phyloP scores from a whole-genome alignment of 1,139 yeast species.

The Pichia terricola region DNA sequence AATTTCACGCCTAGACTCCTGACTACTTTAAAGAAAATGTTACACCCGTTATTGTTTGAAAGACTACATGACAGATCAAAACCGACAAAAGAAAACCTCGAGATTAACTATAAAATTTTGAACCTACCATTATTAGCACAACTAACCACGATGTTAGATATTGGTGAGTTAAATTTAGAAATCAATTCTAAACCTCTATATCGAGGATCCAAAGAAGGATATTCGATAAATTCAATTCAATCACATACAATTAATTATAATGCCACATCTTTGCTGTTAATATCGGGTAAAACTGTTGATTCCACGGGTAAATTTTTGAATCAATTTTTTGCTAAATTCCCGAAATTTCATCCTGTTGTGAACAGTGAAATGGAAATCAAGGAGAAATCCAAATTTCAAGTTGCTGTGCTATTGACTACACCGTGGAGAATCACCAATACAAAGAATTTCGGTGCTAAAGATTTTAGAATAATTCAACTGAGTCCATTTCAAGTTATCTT shows the following conservation, averaged over 20 bases:
- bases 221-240: conserved; percentile 80
- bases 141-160: conserved; percentile 4
- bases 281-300: conserved; percentile 53
- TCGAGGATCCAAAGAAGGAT: conserved; percentile 69
- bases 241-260: conserved; percentile 82
- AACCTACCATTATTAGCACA: conserved; percentile 6
- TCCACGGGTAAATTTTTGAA: conserved; percentile 42
- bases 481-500: conserved; percentile 57
- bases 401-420: conserved; percentile 17
- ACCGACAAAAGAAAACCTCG: neutral
- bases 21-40: conserved; percentile 27
- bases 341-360: conserved; percentile 28
- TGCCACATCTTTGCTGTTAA: conserved; percentile 68
- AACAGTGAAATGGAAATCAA: neutral
- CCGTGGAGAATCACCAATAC: conserved; percentile 79
- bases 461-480: conserved; percentile 49
- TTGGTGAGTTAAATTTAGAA: conserved; percentile 1
- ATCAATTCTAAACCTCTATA: conserved; percentile 32
- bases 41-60: conserved; percentile 20
- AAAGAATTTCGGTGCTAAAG: conserved; percentile 56
- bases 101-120: conserved; percentile 4
- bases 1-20: conserved; percentile 27
- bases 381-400: conserved; percentile 2
- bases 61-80: conserved; percentile 34
- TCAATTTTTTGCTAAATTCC: conserved; percentile 43